These are phyloP conservation scores for Urostyla sp. DNA, from an alignment of 73 alveolate species.

Conservation along the genomic window DNA sequence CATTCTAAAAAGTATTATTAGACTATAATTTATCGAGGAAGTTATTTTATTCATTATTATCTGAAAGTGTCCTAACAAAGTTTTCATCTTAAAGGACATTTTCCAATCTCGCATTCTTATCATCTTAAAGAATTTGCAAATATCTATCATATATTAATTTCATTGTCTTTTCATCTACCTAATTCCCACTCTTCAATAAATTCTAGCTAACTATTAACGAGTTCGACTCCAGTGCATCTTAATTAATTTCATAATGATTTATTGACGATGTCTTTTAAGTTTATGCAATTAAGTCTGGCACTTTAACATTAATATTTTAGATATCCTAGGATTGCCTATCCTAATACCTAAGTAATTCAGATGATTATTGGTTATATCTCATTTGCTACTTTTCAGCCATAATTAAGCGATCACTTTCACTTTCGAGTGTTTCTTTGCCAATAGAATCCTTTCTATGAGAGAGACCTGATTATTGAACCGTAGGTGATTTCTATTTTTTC, in stretches of 20 bases:
- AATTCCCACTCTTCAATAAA: neutral
- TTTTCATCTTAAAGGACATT: slow-evolving; percentile 24
- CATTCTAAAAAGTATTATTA: no score
- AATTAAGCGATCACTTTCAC: slow-evolving; percentile 53
- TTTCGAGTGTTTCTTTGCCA: slow-evolving; percentile 41
- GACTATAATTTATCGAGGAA: no score
- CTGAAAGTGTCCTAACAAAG: neutral
- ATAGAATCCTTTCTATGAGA: slow-evolving; percentile 16
- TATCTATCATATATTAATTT: slow-evolving; percentile 38
- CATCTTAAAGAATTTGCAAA: slow-evolving; percentile 31
- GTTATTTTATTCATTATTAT: neutral
- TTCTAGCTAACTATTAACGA: no score
- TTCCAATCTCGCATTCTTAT: slow-evolving; percentile 13
- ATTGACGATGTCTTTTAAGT: neutral
- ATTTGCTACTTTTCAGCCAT: neutral
- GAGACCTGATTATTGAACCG: neutral
- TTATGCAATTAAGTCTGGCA: slow-evolving; percentile 13
- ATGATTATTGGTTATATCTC: neutral
- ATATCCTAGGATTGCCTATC: neutral
- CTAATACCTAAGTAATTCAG: neutral
- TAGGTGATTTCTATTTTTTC: neutral
- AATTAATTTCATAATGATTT: neutral
- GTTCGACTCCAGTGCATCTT: no score
- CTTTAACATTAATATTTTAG: slow-evolving; percentile 35
- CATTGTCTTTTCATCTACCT: slow-evolving; percentile 37